A percentile compares a stretch with the other conserved stretches of the same genome.
These are phyloP conservation scores for Phoma sp. DNA, from an alignment of 2,329 filamentous ascomycete genomes.

Conservation along the genomic window DNA sequence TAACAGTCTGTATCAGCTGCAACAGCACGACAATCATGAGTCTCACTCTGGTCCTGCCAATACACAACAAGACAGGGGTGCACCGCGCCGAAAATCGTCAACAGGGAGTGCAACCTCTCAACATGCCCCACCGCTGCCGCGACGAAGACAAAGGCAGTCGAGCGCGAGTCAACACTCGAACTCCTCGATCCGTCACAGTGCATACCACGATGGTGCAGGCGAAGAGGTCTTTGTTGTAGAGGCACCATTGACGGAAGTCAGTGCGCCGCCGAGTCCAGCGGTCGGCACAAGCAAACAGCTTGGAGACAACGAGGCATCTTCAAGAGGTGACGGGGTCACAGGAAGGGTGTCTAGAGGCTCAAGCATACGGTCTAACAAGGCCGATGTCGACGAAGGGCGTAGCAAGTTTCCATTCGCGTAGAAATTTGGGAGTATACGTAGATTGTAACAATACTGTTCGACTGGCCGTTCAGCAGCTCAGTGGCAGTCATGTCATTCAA, in stretches of 20 bases:
- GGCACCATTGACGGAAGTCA: constrained; percentile 34
- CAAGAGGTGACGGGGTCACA: not conserved
- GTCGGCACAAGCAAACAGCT: constrained; percentile 9
- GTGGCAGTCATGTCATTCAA: not conserved
- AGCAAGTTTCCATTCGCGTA: constrained; percentile 31
- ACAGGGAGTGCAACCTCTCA: constrained; percentile 18
- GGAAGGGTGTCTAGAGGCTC: constrained; percentile 1
- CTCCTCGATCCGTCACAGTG: constrained; percentile 8
- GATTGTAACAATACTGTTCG: not conserved
- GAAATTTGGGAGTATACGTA: not conserved
- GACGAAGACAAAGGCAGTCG: constrained; percentile 49
- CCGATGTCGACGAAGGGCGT: not conserved
- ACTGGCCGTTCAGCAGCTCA: not conserved
- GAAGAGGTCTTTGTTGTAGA: constrained; percentile 41
- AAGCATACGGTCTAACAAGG: constrained; percentile 3
- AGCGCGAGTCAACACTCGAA: constrained; percentile 22
- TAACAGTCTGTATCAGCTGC: constrained; percentile 6
- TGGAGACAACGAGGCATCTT: not conserved
- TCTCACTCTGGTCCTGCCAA: constrained; percentile 1
- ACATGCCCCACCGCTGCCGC: constrained; percentile 57
- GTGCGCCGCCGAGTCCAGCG: constrained; percentile 31
- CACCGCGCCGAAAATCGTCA: constrained; percentile 19
- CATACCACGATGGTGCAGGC: constrained; percentile 13
- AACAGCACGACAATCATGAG: constrained; percentile 12
- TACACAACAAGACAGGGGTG: not conserved